Conservation (phyloP, 2,329 filamentous ascomycete genomes). For the Calonectria montana region DNA sequence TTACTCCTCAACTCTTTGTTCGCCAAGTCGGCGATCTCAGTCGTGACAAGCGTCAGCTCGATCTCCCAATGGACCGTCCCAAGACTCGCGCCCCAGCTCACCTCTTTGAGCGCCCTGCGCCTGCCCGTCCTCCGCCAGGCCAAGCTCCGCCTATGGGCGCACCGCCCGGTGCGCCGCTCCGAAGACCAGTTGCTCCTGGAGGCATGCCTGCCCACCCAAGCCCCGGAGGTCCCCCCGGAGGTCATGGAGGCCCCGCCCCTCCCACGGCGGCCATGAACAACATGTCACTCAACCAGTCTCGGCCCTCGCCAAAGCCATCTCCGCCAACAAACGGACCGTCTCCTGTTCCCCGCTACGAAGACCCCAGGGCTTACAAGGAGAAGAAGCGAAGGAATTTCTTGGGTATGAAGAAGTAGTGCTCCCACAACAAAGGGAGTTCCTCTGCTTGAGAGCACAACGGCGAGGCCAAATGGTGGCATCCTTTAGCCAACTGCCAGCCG, state of each 20-base stretch:
- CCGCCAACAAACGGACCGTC: constrained; percentile 32
- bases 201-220: constrained; percentile 41
- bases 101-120: constrained; percentile 79
- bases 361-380: constrained; percentile 63
- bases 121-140: constrained; percentile 56
- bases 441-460: background rate
- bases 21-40: constrained; percentile 85
- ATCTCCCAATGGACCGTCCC: constrained; percentile 84
- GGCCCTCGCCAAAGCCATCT: constrained; percentile 35
- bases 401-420: constrained; percentile 67
- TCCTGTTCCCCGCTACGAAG: constrained; percentile 38
- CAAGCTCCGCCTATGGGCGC: constrained; percentile 34
- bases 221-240: constrained; percentile 33
- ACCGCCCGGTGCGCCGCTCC: constrained; percentile 36
- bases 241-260: constrained; percentile 36
- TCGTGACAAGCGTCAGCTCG: constrained; percentile 78
- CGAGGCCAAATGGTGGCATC: background rate
- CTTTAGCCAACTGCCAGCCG: background rate
- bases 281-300: constrained; percentile 58
- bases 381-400: constrained; percentile 72
- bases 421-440: constrained; percentile 37
- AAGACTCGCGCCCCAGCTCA: constrained; percentile 86
- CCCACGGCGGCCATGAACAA: constrained; percentile 67
- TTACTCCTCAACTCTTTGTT: constrained; percentile 84
- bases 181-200: constrained; percentile 37